Evolutionary conservation across 2,329 filamentous ascomycete genomes (phyloP).

Genomic region (Myriosclerotinia curreyana): DNA sequence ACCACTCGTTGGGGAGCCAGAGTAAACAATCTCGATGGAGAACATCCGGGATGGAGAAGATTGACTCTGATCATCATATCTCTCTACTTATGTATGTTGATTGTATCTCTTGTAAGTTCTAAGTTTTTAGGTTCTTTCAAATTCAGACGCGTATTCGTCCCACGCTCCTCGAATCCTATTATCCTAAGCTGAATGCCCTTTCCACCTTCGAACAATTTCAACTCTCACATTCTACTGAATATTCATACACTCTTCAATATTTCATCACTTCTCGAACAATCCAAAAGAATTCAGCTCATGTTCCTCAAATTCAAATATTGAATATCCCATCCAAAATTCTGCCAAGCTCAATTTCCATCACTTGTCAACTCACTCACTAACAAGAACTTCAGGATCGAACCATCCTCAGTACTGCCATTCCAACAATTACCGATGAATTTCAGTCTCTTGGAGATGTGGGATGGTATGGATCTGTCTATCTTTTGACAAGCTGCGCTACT

Average conservation of each 20-base stretch:
- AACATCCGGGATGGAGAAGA: background rate
- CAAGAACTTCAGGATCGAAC: conserved; percentile 36
- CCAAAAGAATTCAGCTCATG: background rate
- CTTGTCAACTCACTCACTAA: background rate
- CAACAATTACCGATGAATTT: conserved; percentile 42
- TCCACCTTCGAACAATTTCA: background rate
- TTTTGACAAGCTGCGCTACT: conserved; percentile 39
- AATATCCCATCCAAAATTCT: background rate
- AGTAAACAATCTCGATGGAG: no score
- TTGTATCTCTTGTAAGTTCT: conserved; percentile 11
- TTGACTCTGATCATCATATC: background rate
- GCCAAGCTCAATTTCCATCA: background rate
- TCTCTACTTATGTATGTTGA: background rate
- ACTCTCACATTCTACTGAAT: background rate
- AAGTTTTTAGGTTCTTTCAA: background rate
- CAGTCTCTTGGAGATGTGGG: conserved; percentile 45
- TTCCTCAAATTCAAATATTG: background rate
- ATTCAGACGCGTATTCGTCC: background rate
- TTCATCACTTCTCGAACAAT: background rate
- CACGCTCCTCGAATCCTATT: background rate
- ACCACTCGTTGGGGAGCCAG: background rate
- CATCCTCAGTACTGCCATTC: conserved; percentile 42
- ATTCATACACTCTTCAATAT: background rate
- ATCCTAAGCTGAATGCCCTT: background rate
- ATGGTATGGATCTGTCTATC: conserved; percentile 46